These are phyloP conservation scores for Trametes versicolor DNA, from an alignment of 1,284 basidiomycete genomes.

Conservation along the genomic window DNA sequence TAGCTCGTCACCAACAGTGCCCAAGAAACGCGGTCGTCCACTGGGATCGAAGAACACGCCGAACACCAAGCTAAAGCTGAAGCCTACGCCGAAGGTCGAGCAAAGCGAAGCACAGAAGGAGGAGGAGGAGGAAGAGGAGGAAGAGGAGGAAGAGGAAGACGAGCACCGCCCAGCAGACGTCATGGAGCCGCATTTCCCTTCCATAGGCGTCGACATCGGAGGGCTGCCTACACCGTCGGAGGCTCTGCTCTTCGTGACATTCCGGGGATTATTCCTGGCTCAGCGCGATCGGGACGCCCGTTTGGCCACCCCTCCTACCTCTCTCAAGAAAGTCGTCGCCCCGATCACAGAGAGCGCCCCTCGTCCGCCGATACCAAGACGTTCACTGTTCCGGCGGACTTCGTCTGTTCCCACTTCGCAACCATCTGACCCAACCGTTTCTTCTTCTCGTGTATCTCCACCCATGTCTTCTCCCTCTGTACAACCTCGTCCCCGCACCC, in stretches of 20 bases:
- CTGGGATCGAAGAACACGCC: conserved; percentile 11
- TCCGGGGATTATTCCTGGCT: not conserved
- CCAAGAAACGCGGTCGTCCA: conserved; percentile 22
- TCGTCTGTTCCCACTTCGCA: not conserved
- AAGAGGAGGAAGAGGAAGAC: not conserved
- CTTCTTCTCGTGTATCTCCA: not conserved
- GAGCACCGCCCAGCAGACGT: conserved; percentile 18
- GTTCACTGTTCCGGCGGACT: not conserved
- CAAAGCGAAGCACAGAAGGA: not conserved
- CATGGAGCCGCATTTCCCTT: conserved; percentile 22
- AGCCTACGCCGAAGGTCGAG: not conserved
- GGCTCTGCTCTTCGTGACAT: conserved; percentile 6
- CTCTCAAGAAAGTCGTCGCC: not conserved
- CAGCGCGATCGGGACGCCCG: not conserved
- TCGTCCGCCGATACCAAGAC: not conserved
- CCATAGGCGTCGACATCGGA: conserved; percentile 15
- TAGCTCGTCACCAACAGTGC: not conserved
- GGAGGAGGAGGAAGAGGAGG: not conserved
- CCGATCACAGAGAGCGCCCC: no score
- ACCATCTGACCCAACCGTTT: no score
- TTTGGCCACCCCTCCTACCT: not conserved
- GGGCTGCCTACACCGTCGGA: conserved; percentile 11
- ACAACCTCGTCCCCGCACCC: not conserved
- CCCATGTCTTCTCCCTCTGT: not conserved
- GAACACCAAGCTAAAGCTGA: not conserved